Base-by-base conservation (phyloP, 2,329 filamentous ascomycete species). In the Sporothrix globosa region DNA sequence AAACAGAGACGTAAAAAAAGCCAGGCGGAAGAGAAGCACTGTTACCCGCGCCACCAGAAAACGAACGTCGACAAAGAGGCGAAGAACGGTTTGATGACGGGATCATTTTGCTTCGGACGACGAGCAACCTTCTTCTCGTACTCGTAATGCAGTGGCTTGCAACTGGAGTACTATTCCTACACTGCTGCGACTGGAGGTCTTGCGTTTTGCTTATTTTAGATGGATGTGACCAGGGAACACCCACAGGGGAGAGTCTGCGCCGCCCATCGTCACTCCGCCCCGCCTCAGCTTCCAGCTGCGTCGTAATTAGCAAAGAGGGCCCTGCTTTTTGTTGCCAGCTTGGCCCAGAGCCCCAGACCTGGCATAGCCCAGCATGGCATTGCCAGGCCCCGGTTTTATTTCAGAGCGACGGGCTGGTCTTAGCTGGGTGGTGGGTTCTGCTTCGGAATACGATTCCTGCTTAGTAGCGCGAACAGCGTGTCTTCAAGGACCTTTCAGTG, bases 201-300 rank as follows among this genome's bases (percentile, higher is more conserved):
- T 58, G 14, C 56, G 39, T 44, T 39, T 66, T 66, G 61, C 61
- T 65, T 50, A 66, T 50, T 66, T 66, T 66, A 66, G 61, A 52
- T 21, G 44, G 44, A 46, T 50, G 44, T 27, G 46, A 50, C 41
- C 30, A 27, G 41, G 24, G 21, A 44, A 44, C 41, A 30, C 24
- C 30, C 44, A 50, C 44, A 48, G 52, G 44, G 34, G 24, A 48
- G 44, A n/a, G 61, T 14, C 61, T 66, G 44, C 41, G 44, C 61
- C 41, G 61, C 61, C 44, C 44, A 27, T 46, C 44, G 61, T 48
- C 61, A 34, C 44, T 46, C 44, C 61, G 61, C 61, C 61, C 61
- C 61, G 44, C 61, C 61, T 24, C 61, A 66, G 61, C 61, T 66
- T 66, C 61, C 61, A 66, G 61, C 24, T 52, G 61, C 61, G 61